A percentile compares a stretch with the other conserved stretches of the same genome.
Evolutionary conservation across 2,329 filamentous ascomycete species (phyloP).

Genomic region (Phialophora tarda): DNA sequence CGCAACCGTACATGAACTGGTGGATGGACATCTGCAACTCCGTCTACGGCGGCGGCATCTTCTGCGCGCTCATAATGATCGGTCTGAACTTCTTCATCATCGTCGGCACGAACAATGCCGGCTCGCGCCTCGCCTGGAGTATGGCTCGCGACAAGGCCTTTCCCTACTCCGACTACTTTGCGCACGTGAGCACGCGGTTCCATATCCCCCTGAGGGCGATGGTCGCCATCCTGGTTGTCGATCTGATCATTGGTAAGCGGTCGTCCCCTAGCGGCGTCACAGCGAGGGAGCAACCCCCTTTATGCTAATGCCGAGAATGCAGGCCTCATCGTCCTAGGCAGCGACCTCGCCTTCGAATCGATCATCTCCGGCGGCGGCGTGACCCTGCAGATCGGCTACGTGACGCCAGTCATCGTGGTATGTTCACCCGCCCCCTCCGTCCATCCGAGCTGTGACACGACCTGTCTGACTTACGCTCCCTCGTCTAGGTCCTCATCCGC

Average conservation of each 20-base stretch:
- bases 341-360: conserved; percentile 33
- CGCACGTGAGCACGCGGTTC: conserved; percentile 59
- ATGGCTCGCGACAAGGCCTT: conserved; percentile 65
- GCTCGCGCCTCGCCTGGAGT: conserved; percentile 32
- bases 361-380: conserved; percentile 35
- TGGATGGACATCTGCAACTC: conserved; percentile 49
- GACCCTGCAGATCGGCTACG: conserved; percentile 32
- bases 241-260: conserved; percentile 32
- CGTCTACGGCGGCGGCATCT: conserved; percentile 42
- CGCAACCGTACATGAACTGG: conserved; percentile 45
- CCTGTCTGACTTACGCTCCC: not conserved
- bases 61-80: conserved; percentile 35
- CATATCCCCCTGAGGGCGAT: conserved; percentile 59
- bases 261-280: too few relatives aligned
- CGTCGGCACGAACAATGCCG: conserved; percentile 34
- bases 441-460: not conserved
- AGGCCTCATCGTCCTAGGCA: conserved; percentile 34
- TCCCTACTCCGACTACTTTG: conserved; percentile 60
- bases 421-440: not conserved
- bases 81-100: conserved; percentile 35
- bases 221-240: conserved; percentile 33
- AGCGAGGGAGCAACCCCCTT: not conserved
- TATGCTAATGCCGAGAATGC: not conserved
- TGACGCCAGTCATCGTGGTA: conserved; percentile 33
- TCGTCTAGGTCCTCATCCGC: conserved; percentile 27